Evolutionary conservation across 306 rosid species (phyloP), one percentile per base, ranked within the genome.

Genomic region (Pueraria montana): DNA sequence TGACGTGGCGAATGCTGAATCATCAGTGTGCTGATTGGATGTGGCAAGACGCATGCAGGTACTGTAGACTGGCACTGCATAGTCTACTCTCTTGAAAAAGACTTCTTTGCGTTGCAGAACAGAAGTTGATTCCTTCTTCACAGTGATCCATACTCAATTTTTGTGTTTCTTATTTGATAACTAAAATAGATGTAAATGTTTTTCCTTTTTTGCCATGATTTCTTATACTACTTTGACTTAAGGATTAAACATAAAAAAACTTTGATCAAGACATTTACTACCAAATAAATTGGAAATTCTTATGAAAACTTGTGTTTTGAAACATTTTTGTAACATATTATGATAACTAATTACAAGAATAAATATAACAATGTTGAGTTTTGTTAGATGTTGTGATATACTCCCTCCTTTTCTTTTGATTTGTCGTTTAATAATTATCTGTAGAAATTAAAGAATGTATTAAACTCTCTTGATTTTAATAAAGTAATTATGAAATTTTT

Each of bases 1-100:
- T 83, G 83, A 83, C 76, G 83, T 83, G 83, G 58, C 30, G 4
- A 12, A 71, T 18, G 75, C 3, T 40, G 45, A 70, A 38, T 78
- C 43, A 20, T 32, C 11, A 4, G 17, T 13, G 10, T 1, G 6
- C 8, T 65, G 36, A 71, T 38, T 7, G 7, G 6, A 24, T 77
- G 77, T 48, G 65, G 65, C 26, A 40, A 14, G 40, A 17, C 42
- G 48, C 73, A 76, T 13, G 63, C 43, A 18, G 34, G 16, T 63
- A 48, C 49, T 77, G 81, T 65, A 11, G 26, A 62, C 40, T 8
- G 38, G 38, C 20, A 34, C 6, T 34, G 40, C 8, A 27, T 1
- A 27, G 40, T 4, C 7, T 7, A 34, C 5, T 0, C 40, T 34
- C n/a, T 34, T 34, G 40, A 34, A 34, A 34, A 34, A 34, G 40